phyloP scores from a whole-genome alignment of 2,329 filamentous ascomycete species.

The Nannizziopsis arthrosporioides region DNA sequence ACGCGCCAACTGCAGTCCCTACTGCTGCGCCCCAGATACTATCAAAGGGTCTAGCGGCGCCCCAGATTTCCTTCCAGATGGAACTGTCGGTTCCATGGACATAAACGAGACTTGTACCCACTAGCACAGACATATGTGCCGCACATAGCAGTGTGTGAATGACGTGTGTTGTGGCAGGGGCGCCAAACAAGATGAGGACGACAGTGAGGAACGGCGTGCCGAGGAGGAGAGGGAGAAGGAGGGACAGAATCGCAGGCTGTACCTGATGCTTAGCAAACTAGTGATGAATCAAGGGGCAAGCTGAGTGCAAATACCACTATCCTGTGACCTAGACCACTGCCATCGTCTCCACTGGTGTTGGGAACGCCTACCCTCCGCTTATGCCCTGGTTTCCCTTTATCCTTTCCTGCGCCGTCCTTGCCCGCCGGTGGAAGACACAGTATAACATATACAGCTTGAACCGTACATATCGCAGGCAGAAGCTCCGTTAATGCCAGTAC shows the following conservation, averaged over 20 bases:
- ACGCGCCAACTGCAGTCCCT: conserved; percentile 71
- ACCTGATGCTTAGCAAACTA: neutral
- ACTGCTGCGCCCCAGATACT: conserved; percentile 70
- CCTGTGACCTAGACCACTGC: conserved; percentile 14
- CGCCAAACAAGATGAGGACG: conserved; percentile 75
- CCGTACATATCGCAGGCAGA: conserved; percentile 49
- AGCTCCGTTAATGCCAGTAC: conserved; percentile 50
- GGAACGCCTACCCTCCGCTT: conserved; percentile 1
- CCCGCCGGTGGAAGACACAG: conserved; percentile 42
- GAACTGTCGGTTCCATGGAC: conserved; percentile 63
- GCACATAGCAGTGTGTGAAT: conserved; percentile 68
- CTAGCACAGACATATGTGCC: conserved; percentile 68
- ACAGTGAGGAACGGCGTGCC: conserved; percentile 47
- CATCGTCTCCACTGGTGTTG: conserved; percentile 10
- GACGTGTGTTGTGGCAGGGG: conserved; percentile 72
- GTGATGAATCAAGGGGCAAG: neutral
- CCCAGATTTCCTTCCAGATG: conserved; percentile 59
- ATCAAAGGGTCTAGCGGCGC: conserved; percentile 62
- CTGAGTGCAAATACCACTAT: conserved; percentile 18
- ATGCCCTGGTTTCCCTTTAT: conserved; percentile 7
- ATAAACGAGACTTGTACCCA: conserved; percentile 71
- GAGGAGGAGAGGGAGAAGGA: conserved; percentile 43
- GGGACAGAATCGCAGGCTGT: conserved; percentile 59
- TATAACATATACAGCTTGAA: conserved; percentile 53
- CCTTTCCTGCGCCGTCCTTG: conserved; percentile 12